Percentiles rank a stretch among this genome's conserved stretches.
Evolutionary conservation across 495 filamentous ascomycete genomes (phyloP).

Genomic region (Chlorociboria aeruginascens): DNA sequence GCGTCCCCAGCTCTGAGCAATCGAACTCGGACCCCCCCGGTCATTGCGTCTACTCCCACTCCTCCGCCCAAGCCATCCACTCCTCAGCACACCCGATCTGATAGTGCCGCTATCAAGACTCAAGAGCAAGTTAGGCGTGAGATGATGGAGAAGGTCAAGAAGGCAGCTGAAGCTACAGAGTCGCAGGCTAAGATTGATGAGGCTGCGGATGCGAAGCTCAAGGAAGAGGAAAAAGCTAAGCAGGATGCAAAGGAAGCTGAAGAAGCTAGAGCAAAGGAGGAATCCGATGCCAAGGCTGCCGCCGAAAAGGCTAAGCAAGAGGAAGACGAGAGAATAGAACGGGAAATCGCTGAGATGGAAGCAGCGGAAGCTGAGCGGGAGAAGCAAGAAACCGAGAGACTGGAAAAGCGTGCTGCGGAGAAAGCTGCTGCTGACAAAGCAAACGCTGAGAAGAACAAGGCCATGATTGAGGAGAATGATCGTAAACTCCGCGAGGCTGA

Average conservation of each 20-base stretch:
- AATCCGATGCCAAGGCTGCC: slow-evolving; percentile 26
- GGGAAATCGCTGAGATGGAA: slow-evolving; percentile 39
- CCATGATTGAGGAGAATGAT: slow-evolving; percentile 39
- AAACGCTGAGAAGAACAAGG: slow-evolving; percentile 46
- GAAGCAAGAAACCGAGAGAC: slow-evolving; percentile 31
- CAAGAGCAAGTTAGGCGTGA: slow-evolving; percentile 37
- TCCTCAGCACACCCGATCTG: slow-evolving; percentile 33
- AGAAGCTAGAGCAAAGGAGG: slow-evolving; percentile 22
- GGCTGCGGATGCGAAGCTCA: slow-evolving; percentile 40
- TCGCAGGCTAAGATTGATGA: slow-evolving; percentile 24
- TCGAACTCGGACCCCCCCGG: slow-evolving; percentile 34
- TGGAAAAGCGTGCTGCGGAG: slow-evolving; percentile 45
- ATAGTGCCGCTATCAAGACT: slow-evolving; percentile 34
- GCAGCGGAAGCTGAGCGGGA: slow-evolving; percentile 40
- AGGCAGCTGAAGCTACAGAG: slow-evolving; percentile 23
- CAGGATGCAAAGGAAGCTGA: slow-evolving; percentile 48
- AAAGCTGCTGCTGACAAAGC: slow-evolving; percentile 48
- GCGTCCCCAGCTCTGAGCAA: slow-evolving; percentile 35
- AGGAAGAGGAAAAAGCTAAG: slow-evolving; percentile 57
- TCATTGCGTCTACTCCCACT: slow-evolving; percentile 37
- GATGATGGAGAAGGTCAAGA: slow-evolving; percentile 37
- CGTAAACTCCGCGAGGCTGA: slow-evolving; percentile 43
- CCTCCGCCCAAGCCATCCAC: slow-evolving; percentile 35
- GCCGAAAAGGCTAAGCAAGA: slow-evolving; percentile 28
- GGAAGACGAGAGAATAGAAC: slow-evolving; percentile 27